Evolutionary conservation across 1,139 yeast genomes (phyloP), one percentile per base, ranked within the genome.

Genomic region (Suhomyces panamericanus): DNA sequence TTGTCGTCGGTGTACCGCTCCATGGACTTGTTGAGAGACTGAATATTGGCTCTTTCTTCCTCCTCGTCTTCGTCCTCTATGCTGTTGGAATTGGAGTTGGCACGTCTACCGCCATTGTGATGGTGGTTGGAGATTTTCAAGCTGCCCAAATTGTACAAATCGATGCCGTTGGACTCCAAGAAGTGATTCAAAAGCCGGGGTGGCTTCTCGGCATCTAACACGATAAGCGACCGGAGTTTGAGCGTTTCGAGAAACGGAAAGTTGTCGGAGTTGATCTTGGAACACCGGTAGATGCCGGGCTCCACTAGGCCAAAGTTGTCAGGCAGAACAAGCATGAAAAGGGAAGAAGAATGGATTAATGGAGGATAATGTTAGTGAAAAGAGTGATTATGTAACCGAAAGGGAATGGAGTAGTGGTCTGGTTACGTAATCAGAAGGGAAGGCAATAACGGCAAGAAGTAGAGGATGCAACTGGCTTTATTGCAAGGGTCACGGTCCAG

Each of bases 291-390:
- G 3, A 86, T 68, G 0, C 91, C 91, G 29, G 80, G 80, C 59
- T 86, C 93, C 10, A 85, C 93, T 26, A 85, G 69, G 0, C 91
- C 91, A 64, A 83, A 86, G 62, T 83, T 84, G 37, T 85, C 87
- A 5, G 95, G 93, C 3, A 91, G 89, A 0, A 86, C 87, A 38
- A 85, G 67, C 93, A 86, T 85, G 24, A 12, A 12, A 3, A 2
- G 29, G 29, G 12, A 11, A 26, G n/a, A 26, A 4, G 29, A 20
- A 20, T 20, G 24, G 24, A 20, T 2, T 20, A 20, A 20, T 5
- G 24, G 7, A 20, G 24, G 6, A 20, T 20, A 6, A 5, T 2
- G 24, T 5, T 5, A 4, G 24, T 20, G 4, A 17, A 17, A 17
- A 17, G 20, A 20, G 24, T 6, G 17, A 17, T 17, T 17, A 17